Base-by-base conservation (phyloP, 1,284 basidiomycete genomes). In the Sporisorium reilianum region DNA sequence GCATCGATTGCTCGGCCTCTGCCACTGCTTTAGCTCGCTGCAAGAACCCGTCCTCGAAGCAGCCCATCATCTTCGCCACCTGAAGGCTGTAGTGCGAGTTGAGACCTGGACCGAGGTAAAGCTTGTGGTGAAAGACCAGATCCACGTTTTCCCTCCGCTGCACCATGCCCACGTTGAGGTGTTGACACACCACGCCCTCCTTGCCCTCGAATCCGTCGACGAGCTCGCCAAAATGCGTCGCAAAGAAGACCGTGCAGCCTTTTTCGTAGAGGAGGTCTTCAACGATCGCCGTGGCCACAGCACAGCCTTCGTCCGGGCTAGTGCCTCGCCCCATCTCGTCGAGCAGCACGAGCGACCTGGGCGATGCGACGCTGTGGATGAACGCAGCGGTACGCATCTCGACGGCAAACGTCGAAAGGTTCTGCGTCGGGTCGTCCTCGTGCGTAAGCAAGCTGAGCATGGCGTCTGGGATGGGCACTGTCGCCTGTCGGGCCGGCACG, bases 261-360 rank as follows among this genome's bases (percentile, higher is more conserved):
- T 44, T 54, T 10, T 57, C 32, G 12, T 68, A 86, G 32, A 97
- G 91, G 59, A 98, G 88, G 44, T 89, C 90, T 84, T 98, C 95
- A 0, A 93, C 93, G 62, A 98, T 92, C 0, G 96, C 95, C 85
- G 96, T 92, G 0, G 93, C 91, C 50, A 98, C 91, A 0, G 94
- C 96, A 14, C 94, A 86, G 0, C 96, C 95, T 82, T 97, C 94
- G 46, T 88, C 86, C 0, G 94, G 90, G 4, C 93, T 91, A 0
- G 95, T 97, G 3, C 94, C 94, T 36, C 93, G 60, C 3, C 94
- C 92, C 14, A 97, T 88, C 84, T 98, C 96, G 82, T 99, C 96
- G 28, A 98, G 89, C 1, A 98, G 85, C 1, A 98, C 87, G 12
- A 98, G 87, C 0, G 92, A 91, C 3, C 44, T 26, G 8, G 67